Conservation (phyloP, 1,284 basidiomycete genomes). For the Apiotrichum sp. region DNA sequence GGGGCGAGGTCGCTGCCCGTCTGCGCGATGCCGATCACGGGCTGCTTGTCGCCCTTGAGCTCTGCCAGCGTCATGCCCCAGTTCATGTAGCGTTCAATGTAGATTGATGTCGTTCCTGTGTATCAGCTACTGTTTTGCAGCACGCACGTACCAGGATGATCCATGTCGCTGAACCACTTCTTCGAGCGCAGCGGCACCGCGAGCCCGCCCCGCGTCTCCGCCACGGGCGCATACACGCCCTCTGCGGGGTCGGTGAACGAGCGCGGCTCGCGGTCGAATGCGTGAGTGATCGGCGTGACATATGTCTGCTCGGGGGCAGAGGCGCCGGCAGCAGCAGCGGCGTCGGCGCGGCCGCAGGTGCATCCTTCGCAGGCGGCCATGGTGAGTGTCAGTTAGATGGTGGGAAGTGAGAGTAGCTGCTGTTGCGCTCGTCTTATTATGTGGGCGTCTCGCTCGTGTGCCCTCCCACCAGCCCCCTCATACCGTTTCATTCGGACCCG, state of each 20-base stretch:
- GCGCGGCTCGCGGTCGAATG: conserved; percentile 19
- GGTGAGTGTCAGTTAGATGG: too few relatives aligned
- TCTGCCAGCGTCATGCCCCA: conserved; percentile 37
- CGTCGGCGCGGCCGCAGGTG: conserved; percentile 26
- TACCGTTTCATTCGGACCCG: too few relatives aligned
- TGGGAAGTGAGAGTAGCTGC: too few relatives aligned
- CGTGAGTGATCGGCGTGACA: conserved; percentile 1
- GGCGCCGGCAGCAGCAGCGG: neutral
- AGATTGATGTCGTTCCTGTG: conserved; percentile 30
- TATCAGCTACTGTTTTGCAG: neutral
- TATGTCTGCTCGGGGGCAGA: neutral
- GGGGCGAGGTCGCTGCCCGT: conserved; percentile 41
- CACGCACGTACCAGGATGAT: conserved; percentile 31
- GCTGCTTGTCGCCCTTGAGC: conserved; percentile 59
- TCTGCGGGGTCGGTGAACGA: conserved; percentile 38
- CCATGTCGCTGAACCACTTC: conserved; percentile 40
- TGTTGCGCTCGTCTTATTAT: too few relatives aligned
- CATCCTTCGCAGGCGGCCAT: conserved; percentile 23
- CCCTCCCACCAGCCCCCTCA: too few relatives aligned
- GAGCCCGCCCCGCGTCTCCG: conserved; percentile 25
- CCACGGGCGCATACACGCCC: conserved; percentile 15
- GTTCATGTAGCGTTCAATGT: conserved; percentile 46
- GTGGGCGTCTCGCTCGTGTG: too few relatives aligned
- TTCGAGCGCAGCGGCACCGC: conserved; percentile 39
- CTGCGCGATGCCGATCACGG: conserved; percentile 80